Conservation (phyloP, 1,284 basidiomycete genomes). For the Wallemia hederae region DNA sequence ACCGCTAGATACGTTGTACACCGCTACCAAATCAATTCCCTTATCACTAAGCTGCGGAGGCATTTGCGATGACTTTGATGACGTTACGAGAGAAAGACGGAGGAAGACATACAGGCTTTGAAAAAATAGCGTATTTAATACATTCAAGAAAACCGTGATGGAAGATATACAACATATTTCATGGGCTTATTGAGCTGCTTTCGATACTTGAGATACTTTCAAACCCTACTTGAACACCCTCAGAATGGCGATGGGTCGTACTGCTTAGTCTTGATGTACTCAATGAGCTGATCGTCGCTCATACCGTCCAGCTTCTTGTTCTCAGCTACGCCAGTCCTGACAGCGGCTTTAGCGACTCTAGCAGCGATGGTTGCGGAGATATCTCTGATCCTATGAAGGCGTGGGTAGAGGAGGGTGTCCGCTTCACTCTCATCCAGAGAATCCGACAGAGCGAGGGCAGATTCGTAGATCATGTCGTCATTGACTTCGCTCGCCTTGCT, state of each 20-base stretch:
- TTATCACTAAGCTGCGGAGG: no score
- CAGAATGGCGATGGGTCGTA: conserved; percentile 25
- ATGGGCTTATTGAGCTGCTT: background rate
- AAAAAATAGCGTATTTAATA: no score
- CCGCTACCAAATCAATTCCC: no score
- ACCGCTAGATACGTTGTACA: no score
- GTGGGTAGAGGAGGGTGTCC: conserved; percentile 36
- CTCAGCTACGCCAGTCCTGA: conserved; percentile 29
- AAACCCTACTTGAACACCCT: no score
- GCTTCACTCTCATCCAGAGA: conserved; percentile 44
- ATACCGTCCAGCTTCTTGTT: conserved; percentile 33
- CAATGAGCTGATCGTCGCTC: conserved; percentile 26
- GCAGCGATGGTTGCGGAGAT: conserved; percentile 45
- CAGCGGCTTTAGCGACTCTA: conserved; percentile 44
- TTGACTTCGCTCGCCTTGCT: conserved; percentile 34
- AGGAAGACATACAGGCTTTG: no score
- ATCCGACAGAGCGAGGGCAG: conserved; percentile 43
- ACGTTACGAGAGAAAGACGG: no score
- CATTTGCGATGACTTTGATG: no score
- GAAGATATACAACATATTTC: background rate
- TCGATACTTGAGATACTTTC: no score
- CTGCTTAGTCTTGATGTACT: conserved; percentile 32
- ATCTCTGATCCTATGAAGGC: conserved; percentile 47
- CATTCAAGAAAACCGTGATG: background rate
- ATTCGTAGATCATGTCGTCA: conserved; percentile 50